phyloP scores from a whole-genome alignment of 805 yeast species.

The Saccharomycopsis schoenii region DNA sequence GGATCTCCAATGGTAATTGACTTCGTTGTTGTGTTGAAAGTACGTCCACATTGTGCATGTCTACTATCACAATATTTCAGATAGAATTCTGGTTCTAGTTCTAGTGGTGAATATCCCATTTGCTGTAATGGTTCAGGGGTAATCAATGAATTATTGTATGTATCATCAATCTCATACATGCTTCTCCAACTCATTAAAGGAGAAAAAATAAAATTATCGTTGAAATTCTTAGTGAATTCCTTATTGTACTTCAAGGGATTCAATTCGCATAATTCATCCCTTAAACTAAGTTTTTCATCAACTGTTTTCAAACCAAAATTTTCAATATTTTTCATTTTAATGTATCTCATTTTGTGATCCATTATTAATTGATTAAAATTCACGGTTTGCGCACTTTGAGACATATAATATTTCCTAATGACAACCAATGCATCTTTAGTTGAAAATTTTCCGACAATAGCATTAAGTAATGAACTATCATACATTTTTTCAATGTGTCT shows the following conservation, averaged over 20 bases:
- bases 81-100: slow-evolving; percentile 27
- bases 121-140: slow-evolving; percentile 30
- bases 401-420: neutral
- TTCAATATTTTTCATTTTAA: slow-evolving; percentile 6
- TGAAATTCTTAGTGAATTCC: neutral
- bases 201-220: slow-evolving; percentile 26
- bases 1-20: slow-evolving; percentile 24
- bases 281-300: slow-evolving; percentile 7
- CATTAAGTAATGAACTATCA: neutral
- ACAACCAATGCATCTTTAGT: slow-evolving; percentile 1
- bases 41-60: slow-evolving; percentile 14
- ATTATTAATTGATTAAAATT: slow-evolving; percentile 1
- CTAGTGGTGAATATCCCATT: slow-evolving; percentile 21
- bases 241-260: slow-evolving; percentile 13
- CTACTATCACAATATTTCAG: slow-evolving; percentile 22
- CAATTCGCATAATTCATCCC: slow-evolving; percentile 17
- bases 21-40: slow-evolving; percentile 23
- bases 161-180: slow-evolving; percentile 37
- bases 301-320: slow-evolving; percentile 19
- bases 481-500: neutral
- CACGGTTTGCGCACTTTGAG: neutral
- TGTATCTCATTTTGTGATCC: slow-evolving; percentile 4
- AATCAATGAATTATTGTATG: slow-evolving; percentile 31
- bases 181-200: slow-evolving; percentile 29
- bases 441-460: neutral